phyloP scores from a whole-genome alignment of 2,329 filamentous ascomycete species.

The Fusarium nygamai region DNA sequence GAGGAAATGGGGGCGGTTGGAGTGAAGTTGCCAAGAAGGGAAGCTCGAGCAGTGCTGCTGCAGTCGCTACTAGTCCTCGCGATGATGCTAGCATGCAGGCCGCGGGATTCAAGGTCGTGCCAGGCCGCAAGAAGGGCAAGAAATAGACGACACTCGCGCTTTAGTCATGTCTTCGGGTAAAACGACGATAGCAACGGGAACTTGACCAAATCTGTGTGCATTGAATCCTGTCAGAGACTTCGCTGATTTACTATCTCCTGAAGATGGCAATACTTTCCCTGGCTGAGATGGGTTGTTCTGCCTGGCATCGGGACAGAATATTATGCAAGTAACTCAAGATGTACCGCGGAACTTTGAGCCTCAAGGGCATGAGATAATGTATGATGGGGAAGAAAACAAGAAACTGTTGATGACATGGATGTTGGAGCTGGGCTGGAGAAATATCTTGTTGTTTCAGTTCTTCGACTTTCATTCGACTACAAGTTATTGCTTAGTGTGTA shows the following conservation, averaged over 20 bases:
- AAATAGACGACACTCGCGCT: slow-evolving; percentile 58
- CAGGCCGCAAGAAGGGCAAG: slow-evolving; percentile 91
- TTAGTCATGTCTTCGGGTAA: too few relatives aligned
- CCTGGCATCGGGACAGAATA: background rate
- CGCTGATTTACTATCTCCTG: background rate
- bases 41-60: slow-evolving; percentile 49
- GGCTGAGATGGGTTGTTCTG: background rate
- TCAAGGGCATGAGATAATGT: slow-evolving; percentile 4
- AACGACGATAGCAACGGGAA: too few relatives aligned
- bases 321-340: background rate
- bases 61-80: slow-evolving; percentile 50
- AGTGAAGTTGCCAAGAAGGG: slow-evolving; percentile 98
- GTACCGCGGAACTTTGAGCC: background rate
- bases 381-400: background rate
- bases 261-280: background rate
- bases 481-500: slow-evolving; percentile 20
- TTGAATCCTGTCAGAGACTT: slow-evolving; percentile 10
- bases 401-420: background rate
- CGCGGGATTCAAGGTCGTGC: slow-evolving; percentile 88
- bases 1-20: slow-evolving; percentile 76
- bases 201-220: slow-evolving; percentile 9
- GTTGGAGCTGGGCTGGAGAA: slow-evolving; percentile 1
- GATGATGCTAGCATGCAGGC: slow-evolving; percentile 55
- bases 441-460: slow-evolving; percentile 1
- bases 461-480: slow-evolving; percentile 8